Base-by-base conservation (phyloP, 1,284 basidiomycete genomes). In the Agroathelia rolfsii region DNA sequence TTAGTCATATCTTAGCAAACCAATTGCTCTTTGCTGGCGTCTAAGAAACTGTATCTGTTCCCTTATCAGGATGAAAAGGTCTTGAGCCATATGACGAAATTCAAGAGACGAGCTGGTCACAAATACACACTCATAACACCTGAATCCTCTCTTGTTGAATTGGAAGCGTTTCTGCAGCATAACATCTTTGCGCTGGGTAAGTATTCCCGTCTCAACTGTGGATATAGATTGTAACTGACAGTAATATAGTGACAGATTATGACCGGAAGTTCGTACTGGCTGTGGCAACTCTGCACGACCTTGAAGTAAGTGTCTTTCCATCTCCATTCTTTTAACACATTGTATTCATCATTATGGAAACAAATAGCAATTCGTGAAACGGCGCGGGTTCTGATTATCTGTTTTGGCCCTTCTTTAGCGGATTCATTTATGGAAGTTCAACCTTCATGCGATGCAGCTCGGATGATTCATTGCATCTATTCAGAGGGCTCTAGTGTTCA, bases 181-280 rank as follows among this genome's bases (percentile, higher is more conserved):
- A 79, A 82, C 41, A 69, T 81, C 23, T 90, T 89, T 47, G 88
- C 85, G 2, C 57, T 92, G 21, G 80, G 86, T 83, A 35, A 31
- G 69, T 41, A 9, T 18, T 20, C 10, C 19, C 13, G 10, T 18
- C 22, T n/a, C 18, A 36, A 33, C 14, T 31, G 13, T 18, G 27
- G 20, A 12, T 15, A 24, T 23, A 17, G 18, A 11, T 16, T 12
- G 20, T 11, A 5, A 31, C 31, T 42, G 24, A 41, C 14, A 32
- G 24, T 23, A 19, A 36, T 39, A 3, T 43, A 88, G 87, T 92
- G 17, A 92, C 88, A 5, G 88, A 93, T 52, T 55, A 59, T 27
- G 70, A 72, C 33, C 71, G 87, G 39, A 88, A 89, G 51, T 92
- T 92, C 48, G 86, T 92, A 1, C 66, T 92, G 21, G 88, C 67